Percentiles rank a stretch among this genome's conserved stretches.
Conservation (phyloP, 23 red algal genomes). For the Gracilaria domingensis region DNA sequence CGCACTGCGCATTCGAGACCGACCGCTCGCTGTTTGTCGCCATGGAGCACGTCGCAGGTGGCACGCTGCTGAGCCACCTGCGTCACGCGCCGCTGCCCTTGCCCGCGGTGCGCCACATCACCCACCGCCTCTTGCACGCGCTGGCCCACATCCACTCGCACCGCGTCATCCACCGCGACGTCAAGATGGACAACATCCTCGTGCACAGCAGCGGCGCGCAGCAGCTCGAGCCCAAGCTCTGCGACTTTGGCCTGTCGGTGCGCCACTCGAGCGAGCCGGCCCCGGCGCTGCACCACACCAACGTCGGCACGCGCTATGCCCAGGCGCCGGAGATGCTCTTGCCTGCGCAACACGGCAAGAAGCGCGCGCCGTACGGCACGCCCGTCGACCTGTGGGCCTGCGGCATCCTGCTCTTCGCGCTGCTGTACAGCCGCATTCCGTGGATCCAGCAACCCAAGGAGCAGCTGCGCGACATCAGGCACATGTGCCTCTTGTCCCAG, state of each 20-base stretch:
- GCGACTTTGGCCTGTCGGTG: conserved; percentile 14
- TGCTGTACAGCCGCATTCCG: conserved; percentile 13
- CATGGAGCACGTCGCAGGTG: not conserved
- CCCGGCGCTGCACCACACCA: not conserved
- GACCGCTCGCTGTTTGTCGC: not conserved
- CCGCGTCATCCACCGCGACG: conserved; percentile 89
- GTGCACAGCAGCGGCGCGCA: conserved; percentile 29
- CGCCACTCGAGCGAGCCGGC: not conserved
- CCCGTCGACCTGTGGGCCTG: conserved; percentile 84
- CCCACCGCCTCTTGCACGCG: conserved; percentile 68
- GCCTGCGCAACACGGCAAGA: not conserved
- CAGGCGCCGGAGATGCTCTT: not conserved
- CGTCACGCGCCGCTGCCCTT: not conserved
- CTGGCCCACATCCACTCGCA: conserved; percentile 77
- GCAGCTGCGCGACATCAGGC: not conserved
- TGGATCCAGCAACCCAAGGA: not conserved
- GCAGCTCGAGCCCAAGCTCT: not conserved
- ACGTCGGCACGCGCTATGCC: conserved; percentile 5
- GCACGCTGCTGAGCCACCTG: not conserved
- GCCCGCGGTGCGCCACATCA: conserved; percentile 1
- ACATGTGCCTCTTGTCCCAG: not conserved
- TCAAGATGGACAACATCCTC: conserved; percentile 92
- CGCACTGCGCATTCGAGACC: conserved; percentile 2
- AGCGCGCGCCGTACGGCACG: not conserved
- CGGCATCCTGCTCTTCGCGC: conserved; percentile 81